Conservation (phyloP, 768 basidiomycete species). For the Boletus rubroflammeus region DNA sequence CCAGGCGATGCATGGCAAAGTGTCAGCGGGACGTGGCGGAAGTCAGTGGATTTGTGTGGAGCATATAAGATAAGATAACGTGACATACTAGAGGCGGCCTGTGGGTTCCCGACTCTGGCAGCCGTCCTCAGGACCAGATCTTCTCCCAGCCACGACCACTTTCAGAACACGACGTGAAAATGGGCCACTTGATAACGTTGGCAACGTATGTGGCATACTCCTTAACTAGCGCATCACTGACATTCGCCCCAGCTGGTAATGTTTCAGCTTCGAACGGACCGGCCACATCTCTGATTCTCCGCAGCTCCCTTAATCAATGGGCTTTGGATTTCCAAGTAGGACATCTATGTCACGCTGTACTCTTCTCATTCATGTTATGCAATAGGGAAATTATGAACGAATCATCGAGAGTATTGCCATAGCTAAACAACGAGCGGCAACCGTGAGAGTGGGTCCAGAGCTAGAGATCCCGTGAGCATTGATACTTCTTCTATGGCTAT, state of each 20-base stretch:
- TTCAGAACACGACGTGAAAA: slow-evolving; percentile 21
- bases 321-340: slow-evolving; percentile 88
- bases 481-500: background rate
- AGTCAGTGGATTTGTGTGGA: background rate
- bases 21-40: background rate
- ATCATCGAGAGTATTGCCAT: slow-evolving; percentile 84
- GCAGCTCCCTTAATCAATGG: slow-evolving; percentile 94
- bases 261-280: background rate
- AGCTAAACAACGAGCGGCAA: slow-evolving; percentile 86
- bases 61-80: slow-evolving; percentile 14
- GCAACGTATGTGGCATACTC: slow-evolving; percentile 61
- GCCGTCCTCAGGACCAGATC: too few relatives aligned
- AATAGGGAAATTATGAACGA: slow-evolving; percentile 87
- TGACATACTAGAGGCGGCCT: too few relatives aligned
- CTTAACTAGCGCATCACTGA: background rate
- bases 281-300: slow-evolving; percentile 10
- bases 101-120: background rate
- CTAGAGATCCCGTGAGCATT: slow-evolving; percentile 82
- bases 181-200: slow-evolving; percentile 85
- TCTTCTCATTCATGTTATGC: background rate
- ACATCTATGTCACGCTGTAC: background rate
- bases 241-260: slow-evolving; percentile 24
- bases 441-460: slow-evolving; percentile 92
- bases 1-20: slow-evolving; percentile 57
- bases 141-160: background rate